A percentile compares a stretch with the other conserved stretches of the same genome.
Conservation (phyloP, 345 rosid species). For the Citropsis articulata region DNA sequence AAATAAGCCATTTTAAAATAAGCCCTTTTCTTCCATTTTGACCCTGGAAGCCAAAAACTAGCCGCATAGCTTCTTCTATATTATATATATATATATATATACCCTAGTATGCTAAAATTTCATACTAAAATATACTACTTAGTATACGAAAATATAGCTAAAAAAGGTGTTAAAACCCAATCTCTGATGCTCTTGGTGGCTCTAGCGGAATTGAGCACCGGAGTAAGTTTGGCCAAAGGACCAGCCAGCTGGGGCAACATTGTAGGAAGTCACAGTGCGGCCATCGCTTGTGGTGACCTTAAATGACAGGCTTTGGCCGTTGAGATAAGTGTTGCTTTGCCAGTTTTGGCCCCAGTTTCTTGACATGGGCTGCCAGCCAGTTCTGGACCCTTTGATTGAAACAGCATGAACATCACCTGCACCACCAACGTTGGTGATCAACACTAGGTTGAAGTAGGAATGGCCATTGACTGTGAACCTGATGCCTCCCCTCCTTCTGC, state of each 20-base stretch:
- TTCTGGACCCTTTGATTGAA: conserved; percentile 58
- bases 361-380: conserved; percentile 78
- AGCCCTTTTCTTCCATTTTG: conserved; percentile 21
- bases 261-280: conserved; percentile 47
- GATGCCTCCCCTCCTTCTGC: conserved; percentile 64
- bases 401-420: conserved; percentile 74
- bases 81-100: background rate
- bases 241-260: conserved; percentile 68
- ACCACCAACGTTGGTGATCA: conserved; percentile 77
- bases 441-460: conserved; percentile 72
- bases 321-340: conserved; percentile 67
- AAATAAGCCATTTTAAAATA: background rate
- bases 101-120: background rate
- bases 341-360: conserved; percentile 91
- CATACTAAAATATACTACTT: conserved; percentile 8
- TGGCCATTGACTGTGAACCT: conserved; percentile 81
- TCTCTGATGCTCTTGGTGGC: background rate
- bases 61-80: background rate
- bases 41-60: conserved; percentile 19
- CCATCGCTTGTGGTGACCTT: conserved; percentile 80
- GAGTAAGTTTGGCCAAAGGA: conserved; percentile 77
- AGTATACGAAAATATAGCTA: background rate
- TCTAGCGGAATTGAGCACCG: conserved; percentile 51
- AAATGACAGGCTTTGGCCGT: conserved; percentile 73
- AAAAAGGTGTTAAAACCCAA: conserved; percentile 1